Evolutionary conservation across 768 basidiomycete species (phyloP).

Genomic region (Podaxis mareebaensis): DNA sequence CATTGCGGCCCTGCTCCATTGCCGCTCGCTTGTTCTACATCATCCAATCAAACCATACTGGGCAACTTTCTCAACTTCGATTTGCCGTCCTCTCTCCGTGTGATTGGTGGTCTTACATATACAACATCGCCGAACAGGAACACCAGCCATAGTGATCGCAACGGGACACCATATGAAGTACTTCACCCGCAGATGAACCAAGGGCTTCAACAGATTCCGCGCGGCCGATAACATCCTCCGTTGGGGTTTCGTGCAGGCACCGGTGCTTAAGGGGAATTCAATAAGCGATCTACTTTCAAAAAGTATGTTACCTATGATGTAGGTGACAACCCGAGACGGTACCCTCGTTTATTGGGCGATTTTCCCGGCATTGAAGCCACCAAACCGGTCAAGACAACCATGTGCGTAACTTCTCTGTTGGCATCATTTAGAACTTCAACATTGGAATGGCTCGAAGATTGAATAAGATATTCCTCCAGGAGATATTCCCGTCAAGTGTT

Average conservation of each 20-base stretch:
- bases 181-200: neutral
- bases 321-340: no score
- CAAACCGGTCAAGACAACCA: no score
- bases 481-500: neutral
- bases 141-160: neutral
- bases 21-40: slow-evolving; percentile 7
- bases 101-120: neutral
- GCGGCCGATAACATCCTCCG: neutral
- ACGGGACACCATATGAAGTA: neutral
- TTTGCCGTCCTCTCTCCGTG: neutral
- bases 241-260: neutral
- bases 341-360: no score
- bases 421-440: neutral
- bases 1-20: neutral
- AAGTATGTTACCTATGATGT: no score
- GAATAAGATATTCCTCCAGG: neutral
- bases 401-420: no score
- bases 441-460: neutral
- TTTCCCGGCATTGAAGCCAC: no score
- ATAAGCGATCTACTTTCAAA: no score
- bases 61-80: slow-evolving; percentile 5
- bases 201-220: neutral
- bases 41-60: slow-evolving; percentile 26
- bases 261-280: neutral
- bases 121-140: neutral